Base-by-base conservation (phyloP, 2,329 filamentous ascomycete species). In the Talaromyces sp. region DNA sequence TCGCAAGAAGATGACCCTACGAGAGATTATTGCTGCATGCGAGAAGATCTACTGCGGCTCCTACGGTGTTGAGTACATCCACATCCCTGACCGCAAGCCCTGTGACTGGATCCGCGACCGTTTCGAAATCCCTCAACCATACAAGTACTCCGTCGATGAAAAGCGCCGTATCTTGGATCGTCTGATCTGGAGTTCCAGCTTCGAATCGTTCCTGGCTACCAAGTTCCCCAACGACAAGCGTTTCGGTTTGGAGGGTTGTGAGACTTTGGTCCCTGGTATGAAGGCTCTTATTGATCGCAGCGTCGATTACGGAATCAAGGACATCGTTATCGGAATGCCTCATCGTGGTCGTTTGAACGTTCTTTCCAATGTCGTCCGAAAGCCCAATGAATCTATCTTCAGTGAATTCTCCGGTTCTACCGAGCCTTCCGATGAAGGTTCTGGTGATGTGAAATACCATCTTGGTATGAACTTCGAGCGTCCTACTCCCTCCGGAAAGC, bases 201-300 rank as follows among this genome's bases (percentile, higher is more conserved):
- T 99, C 75, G 94, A 99, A 80, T 80, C 86, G 61, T 99, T 99
- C 83, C 80, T 96, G 65, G 87, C 94, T 58, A 97, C 91, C 60
- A 99, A 99, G 78, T 97, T 97, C 78, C 94, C 94, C 75, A 99
- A 99, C 77, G 94, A 99, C 80, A 99, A 99, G 84, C 90, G 94
- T 71, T 99, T 99, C 77, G 94, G 94, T 78, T 85, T 99, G 28
- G 94, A 99, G 79, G 94, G 94, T 72, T 96, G 92, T 71, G 94
- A 99, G 77, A 93, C 91, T 58, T 83, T 99, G 65, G 95, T 99
- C 60, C 94, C 94, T 28, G 94, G 94, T 75, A 99, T 99, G 94
- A 99, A 99, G 82, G 94, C 94, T 56, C 80, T 99, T 63, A 99
- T 99, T 64, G 94, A 99, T 77, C 89, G 94, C 70, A 97, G 92